Base-by-base conservation (phyloP, 352 stramenopile genomes). In the Phytophthora pistaciae region DNA sequence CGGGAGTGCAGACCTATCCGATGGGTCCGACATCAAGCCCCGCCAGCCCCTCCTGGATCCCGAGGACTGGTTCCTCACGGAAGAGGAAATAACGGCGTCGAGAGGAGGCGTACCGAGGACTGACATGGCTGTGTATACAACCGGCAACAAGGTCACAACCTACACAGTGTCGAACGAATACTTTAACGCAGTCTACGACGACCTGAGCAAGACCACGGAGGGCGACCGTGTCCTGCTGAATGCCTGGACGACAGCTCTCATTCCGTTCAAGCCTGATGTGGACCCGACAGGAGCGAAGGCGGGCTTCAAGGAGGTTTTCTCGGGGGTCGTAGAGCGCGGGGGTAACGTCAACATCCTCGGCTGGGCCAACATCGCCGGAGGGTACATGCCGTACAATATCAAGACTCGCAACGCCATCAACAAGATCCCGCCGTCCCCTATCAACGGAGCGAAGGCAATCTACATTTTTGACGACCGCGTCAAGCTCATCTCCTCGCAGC, bases 391-490 rank as follows among this genome's bases (percentile, higher is more conserved):
- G 78, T 60, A 77, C 68, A 57, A 68, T 52, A 49, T 87, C 38
- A 67, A 72, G 21, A 60, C 85, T 49, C 81, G 77, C 40, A 55
- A 82, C 42, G 72, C 66, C 9, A 74, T 88, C 59, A 91, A 90
- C 69, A 60, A 46, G 7, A 59, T 84, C 14, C 55, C 59, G 5
- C 21, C 31, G 2, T 64, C 60, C 20, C 52, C 64, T 0, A 50
- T 66, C n/a, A 79, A 77, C n/a, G 68, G 67, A 6, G 72, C 68
- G 4, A 46, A 36, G 33, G 59, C 72, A 6, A 53, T 59, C 3
- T 73, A 78, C 38, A 55, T 91, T 58, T 91, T 91, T 44, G 83
- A 91, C 63, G 79, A 87, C 66, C 79, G 83, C 0, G 49, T 91
- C 16, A 69, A 72, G 16, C 6, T 56, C 3, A 70, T 67, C 4